These are phyloP conservation scores for Aureobasidium mangrovei DNA, from an alignment of 2,329 filamentous ascomycete species.

Conservation along the genomic window DNA sequence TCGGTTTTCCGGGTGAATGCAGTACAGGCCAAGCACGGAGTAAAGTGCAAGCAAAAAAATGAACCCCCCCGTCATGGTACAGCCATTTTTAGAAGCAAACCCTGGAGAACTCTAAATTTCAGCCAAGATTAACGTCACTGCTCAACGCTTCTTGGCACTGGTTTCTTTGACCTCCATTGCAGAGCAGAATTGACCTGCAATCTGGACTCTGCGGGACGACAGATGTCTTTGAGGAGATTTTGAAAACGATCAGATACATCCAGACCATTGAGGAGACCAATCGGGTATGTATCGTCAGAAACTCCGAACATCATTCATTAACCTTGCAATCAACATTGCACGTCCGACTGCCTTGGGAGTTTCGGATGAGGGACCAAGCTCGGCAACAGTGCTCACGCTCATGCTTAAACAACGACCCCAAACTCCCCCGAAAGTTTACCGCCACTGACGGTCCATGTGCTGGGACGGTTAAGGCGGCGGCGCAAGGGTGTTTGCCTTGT, in stretches of 20 bases:
- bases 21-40: background rate
- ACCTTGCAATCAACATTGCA: no score
- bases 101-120: background rate
- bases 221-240: no score
- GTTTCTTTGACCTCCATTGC: background rate
- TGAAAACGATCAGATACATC: no score
- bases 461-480: background rate
- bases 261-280: no score
- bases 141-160: background rate
- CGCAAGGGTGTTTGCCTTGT: background rate
- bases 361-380: no score
- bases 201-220: no score
- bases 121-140: background rate
- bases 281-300: no score
- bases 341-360: no score
- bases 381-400: background rate
- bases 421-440: background rate
- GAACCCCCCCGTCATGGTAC: background rate
- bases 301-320: no score
- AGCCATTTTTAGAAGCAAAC: slow-evolving; percentile 2
- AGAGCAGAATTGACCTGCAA: no score
- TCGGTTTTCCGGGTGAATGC: background rate
- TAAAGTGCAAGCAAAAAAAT: no score
- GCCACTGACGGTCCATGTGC: background rate
- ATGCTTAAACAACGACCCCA: background rate